These are phyloP conservation scores for Microcos paniculata DNA, from an alignment of 345 rosid species.

Conservation along the genomic window DNA sequence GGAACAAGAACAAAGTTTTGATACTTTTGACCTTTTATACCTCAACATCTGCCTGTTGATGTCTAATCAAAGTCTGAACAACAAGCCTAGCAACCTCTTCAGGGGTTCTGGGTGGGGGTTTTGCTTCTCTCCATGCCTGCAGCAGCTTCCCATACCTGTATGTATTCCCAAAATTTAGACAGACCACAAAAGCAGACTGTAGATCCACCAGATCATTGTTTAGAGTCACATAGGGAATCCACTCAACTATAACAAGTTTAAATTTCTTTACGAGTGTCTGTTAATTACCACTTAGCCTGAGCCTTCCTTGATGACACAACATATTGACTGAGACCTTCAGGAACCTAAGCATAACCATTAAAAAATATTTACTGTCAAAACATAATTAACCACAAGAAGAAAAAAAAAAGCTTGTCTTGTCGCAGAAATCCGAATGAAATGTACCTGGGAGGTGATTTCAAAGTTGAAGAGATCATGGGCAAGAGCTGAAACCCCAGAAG, in stretches of 20 bases:
- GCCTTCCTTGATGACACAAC: constrained; percentile 82
- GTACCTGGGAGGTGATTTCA: constrained; percentile 81
- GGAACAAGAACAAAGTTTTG: neutral
- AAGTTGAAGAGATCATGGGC: constrained; percentile 71
- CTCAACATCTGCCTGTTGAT: constrained; percentile 85
- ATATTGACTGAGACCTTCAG: constrained; percentile 59
- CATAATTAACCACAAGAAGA: neutral
- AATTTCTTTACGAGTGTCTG: neutral
- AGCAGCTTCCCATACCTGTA: constrained; percentile 78
- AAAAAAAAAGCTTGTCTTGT: neutral
- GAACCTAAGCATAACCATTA: constrained; percentile 49
- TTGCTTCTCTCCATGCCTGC: constrained; percentile 78
- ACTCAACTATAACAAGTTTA: neutral
- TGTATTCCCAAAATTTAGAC: constrained; percentile 14
- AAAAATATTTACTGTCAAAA: neutral
- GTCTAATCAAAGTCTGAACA: constrained; percentile 51
- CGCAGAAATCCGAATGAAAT: neutral
- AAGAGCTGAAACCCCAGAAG: constrained; percentile 75
- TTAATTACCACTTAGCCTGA: constrained; percentile 85
- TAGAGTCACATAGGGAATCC: neutral
- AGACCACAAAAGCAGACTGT: neutral
- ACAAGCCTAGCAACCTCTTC: constrained; percentile 75
- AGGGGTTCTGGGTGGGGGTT: constrained; percentile 64
- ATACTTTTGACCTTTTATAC: constrained; percentile 26
- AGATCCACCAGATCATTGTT: neutral